These are phyloP conservation scores for Neltuma alba DNA, from an alignment of 306 rosid genomes.

Conservation along the genomic window DNA sequence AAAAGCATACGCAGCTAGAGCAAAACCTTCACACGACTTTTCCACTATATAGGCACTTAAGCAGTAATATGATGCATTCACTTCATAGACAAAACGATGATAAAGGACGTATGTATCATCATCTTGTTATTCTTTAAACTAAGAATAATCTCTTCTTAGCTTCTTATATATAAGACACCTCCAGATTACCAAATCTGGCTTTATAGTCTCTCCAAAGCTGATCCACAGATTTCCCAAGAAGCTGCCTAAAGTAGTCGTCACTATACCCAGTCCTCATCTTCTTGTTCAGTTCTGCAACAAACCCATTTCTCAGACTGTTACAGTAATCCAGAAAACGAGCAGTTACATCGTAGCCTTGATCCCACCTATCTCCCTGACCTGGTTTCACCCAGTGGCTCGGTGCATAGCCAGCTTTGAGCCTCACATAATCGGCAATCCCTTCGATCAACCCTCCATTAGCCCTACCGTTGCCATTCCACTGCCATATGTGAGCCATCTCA, in stretches of 20 bases:
- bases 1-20: too few relatives aligned
- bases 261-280: conserved; percentile 41
- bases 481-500: conserved; percentile 45
- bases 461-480: conserved; percentile 35
- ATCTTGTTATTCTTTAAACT: neutral
- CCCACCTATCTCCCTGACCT: conserved; percentile 24
- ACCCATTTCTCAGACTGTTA: conserved; percentile 38
- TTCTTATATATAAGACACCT: neutral
- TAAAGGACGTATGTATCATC: neutral
- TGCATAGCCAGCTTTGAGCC: conserved; percentile 43
- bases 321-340: conserved; percentile 52
- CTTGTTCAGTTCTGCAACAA: conserved; percentile 53
- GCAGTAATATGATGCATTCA: neutral
- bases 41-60: too few relatives aligned
- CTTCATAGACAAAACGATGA: neutral
- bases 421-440: conserved; percentile 54
- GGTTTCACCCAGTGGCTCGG: conserved; percentile 45
- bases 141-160: neutral
- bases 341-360: conserved; percentile 48
- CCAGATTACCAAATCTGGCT: conserved; percentile 33
- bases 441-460: conserved; percentile 18
- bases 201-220: conserved; percentile 51
- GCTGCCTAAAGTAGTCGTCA: conserved; percentile 37
- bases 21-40: too few relatives aligned
- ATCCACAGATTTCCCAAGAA: conserved; percentile 40